Conservation (phyloP, 2,329 filamentous ascomycete genomes). For the Phaeosphaeria sp. region DNA sequence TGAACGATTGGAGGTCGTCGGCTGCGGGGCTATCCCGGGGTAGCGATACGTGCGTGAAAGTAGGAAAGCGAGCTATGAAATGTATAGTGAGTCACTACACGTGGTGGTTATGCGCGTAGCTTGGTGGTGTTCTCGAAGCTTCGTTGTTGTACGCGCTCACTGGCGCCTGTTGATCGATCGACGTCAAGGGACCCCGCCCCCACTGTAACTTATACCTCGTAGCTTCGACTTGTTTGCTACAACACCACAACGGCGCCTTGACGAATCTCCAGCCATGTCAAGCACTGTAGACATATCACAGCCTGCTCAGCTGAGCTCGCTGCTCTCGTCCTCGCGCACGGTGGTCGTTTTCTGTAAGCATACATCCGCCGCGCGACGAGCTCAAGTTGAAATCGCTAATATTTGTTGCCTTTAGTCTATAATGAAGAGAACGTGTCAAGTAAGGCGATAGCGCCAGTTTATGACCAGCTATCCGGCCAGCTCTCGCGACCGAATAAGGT, state of each 20-base stretch:
- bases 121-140: conserved; percentile 34
- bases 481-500: conserved; percentile 76
- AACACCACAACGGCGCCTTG: conserved; percentile 21
- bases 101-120: not conserved
- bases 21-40: not conserved
- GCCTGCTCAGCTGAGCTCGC: conserved; percentile 47
- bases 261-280: conserved; percentile 48
- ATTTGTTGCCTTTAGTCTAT: conserved; percentile 67
- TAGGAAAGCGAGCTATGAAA: not conserved
- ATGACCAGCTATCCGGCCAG: conserved; percentile 75
- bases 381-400: conserved; percentile 32
- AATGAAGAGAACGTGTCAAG: conserved; percentile 87
- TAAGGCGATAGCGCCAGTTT: conserved; percentile 82
- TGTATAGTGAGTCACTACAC: not conserved
- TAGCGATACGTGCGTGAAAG: not conserved
- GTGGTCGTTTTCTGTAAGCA: conserved; percentile 91
- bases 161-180: conserved; percentile 20
- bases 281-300: conserved; percentile 54
- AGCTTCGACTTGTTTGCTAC: conserved; percentile 16
- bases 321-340: conserved; percentile 78
- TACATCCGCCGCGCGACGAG: conserved; percentile 12
- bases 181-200: conserved; percentile 25
- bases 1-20: not conserved
- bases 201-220: conserved; percentile 7
- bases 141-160: conserved; percentile 20